Evolutionary conservation across 345 rosid species (phyloP).

Genomic region (Hibiscus tridactylites): DNA sequence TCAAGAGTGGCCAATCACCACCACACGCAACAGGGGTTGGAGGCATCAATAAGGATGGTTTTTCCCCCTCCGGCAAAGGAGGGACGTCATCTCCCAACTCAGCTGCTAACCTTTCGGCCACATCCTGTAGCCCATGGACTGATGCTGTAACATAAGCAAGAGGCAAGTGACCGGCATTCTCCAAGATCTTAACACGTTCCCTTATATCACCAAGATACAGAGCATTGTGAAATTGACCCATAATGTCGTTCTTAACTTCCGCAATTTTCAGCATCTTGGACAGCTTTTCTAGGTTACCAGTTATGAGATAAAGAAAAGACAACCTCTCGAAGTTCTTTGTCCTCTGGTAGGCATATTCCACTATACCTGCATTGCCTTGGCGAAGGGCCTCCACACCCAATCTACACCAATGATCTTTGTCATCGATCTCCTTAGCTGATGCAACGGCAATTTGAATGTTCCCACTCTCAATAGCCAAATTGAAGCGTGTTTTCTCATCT

Average conservation of each 20-base stretch:
- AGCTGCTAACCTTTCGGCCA: not conserved
- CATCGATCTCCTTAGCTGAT: not conserved
- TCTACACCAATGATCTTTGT: not conserved
- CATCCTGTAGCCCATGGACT: not conserved
- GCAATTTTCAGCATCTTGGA: too few species aligned
- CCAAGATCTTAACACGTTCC: not conserved
- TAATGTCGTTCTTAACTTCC: not conserved
- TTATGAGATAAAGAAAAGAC: too few species aligned
- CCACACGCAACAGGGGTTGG: not conserved
- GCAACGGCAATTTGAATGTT: not conserved
- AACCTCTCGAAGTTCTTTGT: not conserved
- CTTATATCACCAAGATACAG: not conserved
- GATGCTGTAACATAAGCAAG: not conserved
- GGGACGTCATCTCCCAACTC: too few species aligned
- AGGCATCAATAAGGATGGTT: not conserved
- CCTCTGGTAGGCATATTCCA: not conserved
- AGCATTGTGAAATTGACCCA: not conserved
- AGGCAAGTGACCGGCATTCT: not conserved
- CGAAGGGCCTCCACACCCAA: not conserved
- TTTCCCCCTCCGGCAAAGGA: too few species aligned
- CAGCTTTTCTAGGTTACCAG: too few species aligned
- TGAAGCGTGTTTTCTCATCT: too few species aligned
- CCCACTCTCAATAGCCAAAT: not conserved
- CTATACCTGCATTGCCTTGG: not conserved
- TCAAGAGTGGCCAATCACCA: not conserved